phyloP scores from a whole-genome alignment of 805 yeast species.

The Peterozyma toletana region DNA sequence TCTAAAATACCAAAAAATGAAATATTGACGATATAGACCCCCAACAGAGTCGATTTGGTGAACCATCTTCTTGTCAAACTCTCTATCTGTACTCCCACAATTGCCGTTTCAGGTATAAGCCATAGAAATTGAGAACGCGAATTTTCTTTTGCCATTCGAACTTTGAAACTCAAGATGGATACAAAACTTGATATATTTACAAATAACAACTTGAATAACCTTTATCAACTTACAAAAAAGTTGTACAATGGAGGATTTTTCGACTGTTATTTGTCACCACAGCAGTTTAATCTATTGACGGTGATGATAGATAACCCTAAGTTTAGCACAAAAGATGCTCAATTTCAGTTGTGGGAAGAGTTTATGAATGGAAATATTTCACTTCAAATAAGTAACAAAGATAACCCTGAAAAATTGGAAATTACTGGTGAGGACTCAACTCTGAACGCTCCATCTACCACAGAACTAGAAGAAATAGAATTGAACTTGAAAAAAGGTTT shows the following conservation, averaged over 20 bases:
- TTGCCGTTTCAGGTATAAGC: no score
- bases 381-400: background rate
- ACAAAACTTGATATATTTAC: slow-evolving; percentile 11
- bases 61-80: no score
- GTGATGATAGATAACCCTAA: slow-evolving; percentile 31
- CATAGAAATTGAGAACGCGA: background rate
- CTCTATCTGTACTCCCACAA: no score
- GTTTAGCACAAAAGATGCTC: slow-evolving; percentile 8
- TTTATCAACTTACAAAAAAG: slow-evolving; percentile 26
- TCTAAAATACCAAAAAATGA: no score
- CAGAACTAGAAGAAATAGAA: slow-evolving; percentile 27
- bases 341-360: slow-evolving; percentile 33
- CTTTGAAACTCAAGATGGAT: slow-evolving; percentile 3
- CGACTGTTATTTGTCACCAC: slow-evolving; percentile 44
- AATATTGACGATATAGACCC: no score
- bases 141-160: background rate
- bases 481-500: slow-evolving; percentile 38
- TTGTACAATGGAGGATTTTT: slow-evolving; percentile 31
- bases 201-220: slow-evolving; percentile 16
- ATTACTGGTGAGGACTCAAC: slow-evolving; percentile 11
- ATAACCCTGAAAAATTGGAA: background rate
- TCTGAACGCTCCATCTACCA: slow-evolving; percentile 3
- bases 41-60: no score
- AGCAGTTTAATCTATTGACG: slow-evolving; percentile 45
- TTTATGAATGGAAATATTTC: slow-evolving; percentile 35